These are phyloP conservation scores for Mycosphaerella sp. DNA, from an alignment of 2,329 filamentous ascomycete genomes.

Conservation along the genomic window DNA sequence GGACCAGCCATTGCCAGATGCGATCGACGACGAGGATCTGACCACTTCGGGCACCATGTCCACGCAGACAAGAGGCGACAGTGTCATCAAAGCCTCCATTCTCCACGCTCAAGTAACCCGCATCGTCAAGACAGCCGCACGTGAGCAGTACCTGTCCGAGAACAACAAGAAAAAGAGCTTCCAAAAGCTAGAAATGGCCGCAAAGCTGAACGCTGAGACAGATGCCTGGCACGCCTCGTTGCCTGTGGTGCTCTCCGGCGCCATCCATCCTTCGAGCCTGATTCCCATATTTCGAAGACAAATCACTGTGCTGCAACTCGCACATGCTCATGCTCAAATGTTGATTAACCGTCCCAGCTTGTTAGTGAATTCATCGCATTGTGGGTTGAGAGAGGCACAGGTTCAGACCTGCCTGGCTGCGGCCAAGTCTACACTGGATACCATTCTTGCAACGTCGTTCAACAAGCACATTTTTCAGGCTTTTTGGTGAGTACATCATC, in stretches of 20 bases:
- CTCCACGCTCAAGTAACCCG: conserved; percentile 29
- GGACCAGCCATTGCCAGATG: conserved; percentile 28
- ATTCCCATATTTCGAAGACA: conserved; percentile 50
- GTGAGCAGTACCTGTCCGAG: conserved; percentile 26
- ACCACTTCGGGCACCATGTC: conserved; percentile 6
- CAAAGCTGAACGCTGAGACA: conserved; percentile 41
- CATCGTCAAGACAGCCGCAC: conserved; percentile 28
- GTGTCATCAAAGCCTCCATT: conserved; percentile 30
- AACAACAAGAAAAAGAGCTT: conserved; percentile 17
- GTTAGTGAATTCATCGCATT: conserved; percentile 37
- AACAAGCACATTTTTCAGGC: conserved; percentile 41
- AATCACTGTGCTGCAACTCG: conserved; percentile 49
- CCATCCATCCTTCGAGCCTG: conserved; percentile 40
- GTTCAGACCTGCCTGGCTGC: conserved; percentile 45
- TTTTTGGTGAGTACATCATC: conserved; percentile 43
- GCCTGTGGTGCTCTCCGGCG: conserved; percentile 41
- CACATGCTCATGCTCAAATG: conserved; percentile 52
- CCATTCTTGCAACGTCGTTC: conserved; percentile 35
- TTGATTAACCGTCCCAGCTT: conserved; percentile 50
- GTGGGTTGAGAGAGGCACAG: conserved; percentile 30
- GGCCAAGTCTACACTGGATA: conserved; percentile 43
- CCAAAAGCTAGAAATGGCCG: conserved; percentile 29
- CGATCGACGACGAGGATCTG: conserved; percentile 31
- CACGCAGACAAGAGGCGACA: conserved; percentile 27
- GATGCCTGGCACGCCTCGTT: conserved; percentile 44